phyloP scores from a whole-genome alignment of 2,329 filamentous ascomycete species.

The Teratosphaeria destructans region DNA sequence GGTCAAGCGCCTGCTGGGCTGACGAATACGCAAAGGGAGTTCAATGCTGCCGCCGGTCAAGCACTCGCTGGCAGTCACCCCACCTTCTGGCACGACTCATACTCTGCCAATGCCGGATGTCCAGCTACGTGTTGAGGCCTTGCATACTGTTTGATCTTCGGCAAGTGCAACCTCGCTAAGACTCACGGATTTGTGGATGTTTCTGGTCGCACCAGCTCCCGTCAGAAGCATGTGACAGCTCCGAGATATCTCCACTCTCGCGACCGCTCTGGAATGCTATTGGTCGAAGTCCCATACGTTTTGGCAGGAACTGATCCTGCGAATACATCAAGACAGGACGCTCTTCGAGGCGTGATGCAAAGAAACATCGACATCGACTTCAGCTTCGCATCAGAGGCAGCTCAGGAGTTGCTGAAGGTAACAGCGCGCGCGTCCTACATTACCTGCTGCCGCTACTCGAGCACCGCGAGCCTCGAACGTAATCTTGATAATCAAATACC shows the following conservation, averaged over 20 bases:
- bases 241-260: background rate
- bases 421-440: background rate
- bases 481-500: background rate
- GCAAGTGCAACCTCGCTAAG: background rate
- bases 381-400: background rate
- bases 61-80: background rate
- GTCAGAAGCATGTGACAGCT: background rate
- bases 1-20: background rate
- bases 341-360: background rate
- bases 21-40: background rate
- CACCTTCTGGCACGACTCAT: background rate
- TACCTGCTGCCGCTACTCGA: background rate
- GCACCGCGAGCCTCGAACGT: background rate
- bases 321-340: background rate
- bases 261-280: background rate
- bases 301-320: background rate
- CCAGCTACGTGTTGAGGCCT: background rate
- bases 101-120: background rate
- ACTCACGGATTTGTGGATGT: background rate
- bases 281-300: background rate
- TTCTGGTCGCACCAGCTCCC: background rate
- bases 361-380: background rate
- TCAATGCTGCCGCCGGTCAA: background rate
- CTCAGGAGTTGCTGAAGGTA: background rate
- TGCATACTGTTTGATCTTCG: background rate